A percentile compares a stretch with the other conserved stretches of the same genome.
Evolutionary conservation across 2,329 filamentous ascomycete genomes (phyloP).

Genomic region (Dactylellina cionopaga): DNA sequence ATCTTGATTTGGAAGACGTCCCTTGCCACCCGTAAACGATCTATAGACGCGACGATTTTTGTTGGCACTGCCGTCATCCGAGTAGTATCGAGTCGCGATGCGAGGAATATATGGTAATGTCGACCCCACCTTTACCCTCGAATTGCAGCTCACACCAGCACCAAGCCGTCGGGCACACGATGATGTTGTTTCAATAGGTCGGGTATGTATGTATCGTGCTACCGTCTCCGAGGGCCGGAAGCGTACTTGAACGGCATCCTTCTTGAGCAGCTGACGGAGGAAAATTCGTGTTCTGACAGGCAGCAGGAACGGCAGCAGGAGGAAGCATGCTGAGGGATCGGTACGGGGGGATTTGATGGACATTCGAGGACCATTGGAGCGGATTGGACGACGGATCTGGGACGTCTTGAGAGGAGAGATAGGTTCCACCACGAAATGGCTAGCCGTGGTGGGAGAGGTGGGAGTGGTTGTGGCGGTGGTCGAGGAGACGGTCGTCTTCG

Average conservation of each 20-base stretch:
- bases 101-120: background rate
- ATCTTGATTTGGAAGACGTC: too few relatives aligned
- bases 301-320: constrained; percentile 50
- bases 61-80: too few relatives aligned
- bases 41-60: too few relatives aligned
- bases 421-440: background rate
- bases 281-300: constrained; percentile 38
- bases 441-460: background rate
- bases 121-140: background rate
- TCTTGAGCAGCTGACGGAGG: constrained; percentile 42
- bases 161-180: background rate
- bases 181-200: background rate
- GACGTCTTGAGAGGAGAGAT: background rate
- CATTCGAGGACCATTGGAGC: constrained; percentile 52
- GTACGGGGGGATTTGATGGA: constrained; percentile 39
- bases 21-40: too few relatives aligned
- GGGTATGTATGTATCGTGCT: constrained; percentile 10
- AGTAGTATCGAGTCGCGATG: background rate
- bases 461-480: background rate
- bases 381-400: constrained; percentile 9
- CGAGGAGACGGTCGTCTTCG: background rate
- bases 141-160: background rate
- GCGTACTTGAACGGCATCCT: constrained; percentile 1
- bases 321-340: constrained; percentile 46
- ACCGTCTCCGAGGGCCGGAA: constrained; percentile 8